These are phyloP conservation scores for Polytrichum commune DNA, from an alignment of 225 moss, liverwort and hornwort genomes.

Conservation along the genomic window DNA sequence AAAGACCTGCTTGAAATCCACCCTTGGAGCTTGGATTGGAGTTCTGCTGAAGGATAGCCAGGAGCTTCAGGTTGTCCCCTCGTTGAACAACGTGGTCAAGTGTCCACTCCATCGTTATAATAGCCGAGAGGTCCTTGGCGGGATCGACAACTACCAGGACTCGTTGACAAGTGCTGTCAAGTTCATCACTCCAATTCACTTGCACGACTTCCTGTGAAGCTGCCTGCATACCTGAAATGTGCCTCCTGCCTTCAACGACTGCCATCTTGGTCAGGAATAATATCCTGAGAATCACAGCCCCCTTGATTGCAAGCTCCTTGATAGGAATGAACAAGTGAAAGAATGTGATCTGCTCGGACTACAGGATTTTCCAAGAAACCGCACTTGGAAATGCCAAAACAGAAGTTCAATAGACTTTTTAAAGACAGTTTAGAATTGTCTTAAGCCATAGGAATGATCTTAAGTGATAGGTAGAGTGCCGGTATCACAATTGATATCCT, in stretches of 20 bases:
- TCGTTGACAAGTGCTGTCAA: constrained; percentile 10
- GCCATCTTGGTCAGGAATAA: constrained; percentile 23
- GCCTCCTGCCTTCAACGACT: constrained; percentile 27
- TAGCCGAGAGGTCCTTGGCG: constrained; percentile 50
- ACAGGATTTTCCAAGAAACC: not conserved
- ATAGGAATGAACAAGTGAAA: not conserved
- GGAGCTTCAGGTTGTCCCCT: constrained; percentile 56
- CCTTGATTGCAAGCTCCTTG: too few relatives aligned
- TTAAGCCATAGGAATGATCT: constrained; percentile 1
- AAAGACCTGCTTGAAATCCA: constrained; percentile 57
- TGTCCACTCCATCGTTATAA: constrained; percentile 48
- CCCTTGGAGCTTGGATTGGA: constrained; percentile 47
- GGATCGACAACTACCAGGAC: constrained; percentile 67
- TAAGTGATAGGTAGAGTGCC: constrained; percentile 28
- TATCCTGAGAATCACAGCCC: not conserved
- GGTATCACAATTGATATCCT: constrained; percentile 33
- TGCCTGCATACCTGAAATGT: constrained; percentile 11
- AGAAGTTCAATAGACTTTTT: not conserved
- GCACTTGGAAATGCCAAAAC: not conserved
- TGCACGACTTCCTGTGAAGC: constrained; percentile 14
- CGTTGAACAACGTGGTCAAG: constrained; percentile 30
- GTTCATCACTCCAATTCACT: constrained; percentile 24
- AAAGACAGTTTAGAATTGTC: not conserved
- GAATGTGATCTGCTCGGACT: not conserved
- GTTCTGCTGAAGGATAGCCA: constrained; percentile 59